Percentiles rank a stretch among this genome's conserved stretches.
These are phyloP conservation scores for Epithele typhae DNA, from an alignment of 768 basidiomycete species.

Conservation along the genomic window DNA sequence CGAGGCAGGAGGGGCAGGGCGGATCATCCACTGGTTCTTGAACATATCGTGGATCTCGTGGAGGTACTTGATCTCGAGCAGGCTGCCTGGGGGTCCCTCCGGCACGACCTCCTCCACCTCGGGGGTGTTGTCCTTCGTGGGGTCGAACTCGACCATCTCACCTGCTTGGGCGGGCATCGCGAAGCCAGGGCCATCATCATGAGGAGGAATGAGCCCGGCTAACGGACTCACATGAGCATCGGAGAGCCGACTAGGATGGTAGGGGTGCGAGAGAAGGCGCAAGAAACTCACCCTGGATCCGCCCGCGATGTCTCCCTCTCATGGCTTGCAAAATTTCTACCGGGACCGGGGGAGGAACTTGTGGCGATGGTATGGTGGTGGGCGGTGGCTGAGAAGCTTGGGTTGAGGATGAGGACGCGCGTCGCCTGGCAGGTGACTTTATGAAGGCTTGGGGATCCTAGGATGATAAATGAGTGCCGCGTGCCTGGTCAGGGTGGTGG, in stretches of 20 bases:
- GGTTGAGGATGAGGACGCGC: not conserved
- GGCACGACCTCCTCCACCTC: constrained; percentile 14
- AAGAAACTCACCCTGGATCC: no score
- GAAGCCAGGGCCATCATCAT: constrained; percentile 4
- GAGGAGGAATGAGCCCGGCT: not conserved
- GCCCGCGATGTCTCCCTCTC: no score
- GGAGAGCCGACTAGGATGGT: not conserved
- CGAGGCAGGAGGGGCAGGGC: constrained; percentile 16
- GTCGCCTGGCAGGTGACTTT: not conserved
- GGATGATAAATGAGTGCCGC: no score
- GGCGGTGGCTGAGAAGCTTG: not conserved
- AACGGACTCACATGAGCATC: not conserved
- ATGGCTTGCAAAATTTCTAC: no score
- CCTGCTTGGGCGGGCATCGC: constrained; percentile 16
- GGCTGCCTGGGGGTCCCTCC: constrained; percentile 16
- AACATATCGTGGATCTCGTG: constrained; percentile 20
- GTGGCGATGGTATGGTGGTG: no score
- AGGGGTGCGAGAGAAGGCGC: no score
- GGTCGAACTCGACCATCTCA: constrained; percentile 19
- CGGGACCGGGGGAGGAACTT: no score
- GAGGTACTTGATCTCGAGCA: constrained; percentile 22
- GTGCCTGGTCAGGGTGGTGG: no score
- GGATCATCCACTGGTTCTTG: constrained; percentile 20
- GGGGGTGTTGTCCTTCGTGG: not conserved
- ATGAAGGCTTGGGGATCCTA: no score